Evolutionary conservation across 164 flowering plant species (phyloP).

Genomic region (Vitis riparia): DNA sequence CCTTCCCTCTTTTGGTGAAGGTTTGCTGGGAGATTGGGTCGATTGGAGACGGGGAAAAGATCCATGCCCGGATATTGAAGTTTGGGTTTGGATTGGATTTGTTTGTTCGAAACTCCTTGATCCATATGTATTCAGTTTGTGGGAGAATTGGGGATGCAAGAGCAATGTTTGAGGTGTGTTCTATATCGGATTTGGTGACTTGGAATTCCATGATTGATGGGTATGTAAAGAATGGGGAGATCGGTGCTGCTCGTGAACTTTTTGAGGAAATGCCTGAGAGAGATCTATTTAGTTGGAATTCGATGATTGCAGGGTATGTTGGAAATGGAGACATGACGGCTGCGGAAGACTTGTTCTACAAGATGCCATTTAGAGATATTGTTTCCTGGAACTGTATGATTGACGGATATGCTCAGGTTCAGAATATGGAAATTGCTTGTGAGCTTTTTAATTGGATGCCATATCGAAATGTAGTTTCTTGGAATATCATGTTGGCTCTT

Average conservation of each 20-base stretch:
- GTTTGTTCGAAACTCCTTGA: conserved; percentile 59
- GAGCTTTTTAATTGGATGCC: conserved; percentile 51
- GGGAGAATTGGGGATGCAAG: conserved; percentile 38
- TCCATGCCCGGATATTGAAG: conserved; percentile 43
- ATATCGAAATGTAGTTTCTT: conserved; percentile 48
- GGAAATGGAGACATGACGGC: conserved; percentile 36
- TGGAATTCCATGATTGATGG: conserved; percentile 71
- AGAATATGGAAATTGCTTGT: conserved; percentile 30
- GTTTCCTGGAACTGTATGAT: conserved; percentile 71
- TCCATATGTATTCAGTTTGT: conserved; percentile 54
- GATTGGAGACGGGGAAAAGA: conserved; percentile 46
- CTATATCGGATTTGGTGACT: conserved; percentile 46
- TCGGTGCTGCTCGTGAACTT: conserved; percentile 37
- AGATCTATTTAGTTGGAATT: conserved; percentile 59
- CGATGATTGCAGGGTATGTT: conserved; percentile 48
- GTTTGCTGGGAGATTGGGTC: conserved; percentile 43
- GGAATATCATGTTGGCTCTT: conserved; percentile 64
- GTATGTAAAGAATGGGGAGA: conserved; percentile 55
- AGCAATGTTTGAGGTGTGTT: conserved; percentile 41
- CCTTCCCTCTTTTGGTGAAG: conserved; percentile 59
- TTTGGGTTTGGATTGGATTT: conserved; percentile 54
- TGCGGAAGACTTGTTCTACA: conserved; percentile 39
- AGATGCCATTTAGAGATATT: conserved; percentile 43
- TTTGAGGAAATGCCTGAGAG: conserved; percentile 55
- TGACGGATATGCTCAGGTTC: conserved; percentile 58